Evolutionary conservation across 768 basidiomycete genomes (phyloP).

Genomic region (Terana coerulea): DNA sequence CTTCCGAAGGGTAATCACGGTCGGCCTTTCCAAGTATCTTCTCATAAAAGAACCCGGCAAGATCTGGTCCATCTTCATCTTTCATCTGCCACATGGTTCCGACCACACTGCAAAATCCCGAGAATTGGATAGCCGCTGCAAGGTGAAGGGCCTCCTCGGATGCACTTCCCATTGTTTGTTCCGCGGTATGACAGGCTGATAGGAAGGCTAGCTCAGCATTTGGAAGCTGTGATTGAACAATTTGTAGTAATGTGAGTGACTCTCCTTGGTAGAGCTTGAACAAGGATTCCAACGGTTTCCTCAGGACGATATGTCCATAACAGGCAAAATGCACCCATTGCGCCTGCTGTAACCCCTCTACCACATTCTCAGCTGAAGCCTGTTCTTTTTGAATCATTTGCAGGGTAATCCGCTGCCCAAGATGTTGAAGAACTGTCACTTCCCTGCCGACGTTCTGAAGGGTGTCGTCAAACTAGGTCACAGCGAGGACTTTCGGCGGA

Average conservation of each 20-base stretch:
- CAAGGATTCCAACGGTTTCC: conserved; percentile 24
- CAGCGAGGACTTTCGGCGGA: not conserved
- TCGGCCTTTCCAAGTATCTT: not conserved
- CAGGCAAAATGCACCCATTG: conserved; percentile 27
- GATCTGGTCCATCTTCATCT: conserved; percentile 32
- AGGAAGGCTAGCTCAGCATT: conserved; percentile 36
- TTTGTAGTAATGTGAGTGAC: conserved; percentile 12
- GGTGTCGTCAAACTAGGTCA: not conserved
- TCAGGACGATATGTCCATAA: conserved; percentile 16
- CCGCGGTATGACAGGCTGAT: conserved; percentile 44
- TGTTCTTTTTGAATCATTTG: not conserved
- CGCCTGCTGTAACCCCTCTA: conserved; percentile 2
- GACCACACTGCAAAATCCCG: conserved; percentile 31
- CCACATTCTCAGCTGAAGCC: conserved; percentile 10
- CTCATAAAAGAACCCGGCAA: conserved; percentile 31
- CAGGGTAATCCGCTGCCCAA: not conserved
- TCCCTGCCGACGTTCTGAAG: not conserved
- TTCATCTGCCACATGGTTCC: conserved; percentile 44
- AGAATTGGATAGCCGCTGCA: conserved; percentile 37
- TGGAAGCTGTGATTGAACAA: conserved; percentile 17
- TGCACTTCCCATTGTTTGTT: conserved; percentile 30
- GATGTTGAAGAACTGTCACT: not conserved
- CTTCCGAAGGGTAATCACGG: too few species aligned
- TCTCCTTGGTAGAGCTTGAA: conserved; percentile 26
- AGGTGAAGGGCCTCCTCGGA: conserved; percentile 38